phyloP scores from a whole-genome alignment of 805 yeast genomes.

The Groenewaldozyma salmanticensis region DNA sequence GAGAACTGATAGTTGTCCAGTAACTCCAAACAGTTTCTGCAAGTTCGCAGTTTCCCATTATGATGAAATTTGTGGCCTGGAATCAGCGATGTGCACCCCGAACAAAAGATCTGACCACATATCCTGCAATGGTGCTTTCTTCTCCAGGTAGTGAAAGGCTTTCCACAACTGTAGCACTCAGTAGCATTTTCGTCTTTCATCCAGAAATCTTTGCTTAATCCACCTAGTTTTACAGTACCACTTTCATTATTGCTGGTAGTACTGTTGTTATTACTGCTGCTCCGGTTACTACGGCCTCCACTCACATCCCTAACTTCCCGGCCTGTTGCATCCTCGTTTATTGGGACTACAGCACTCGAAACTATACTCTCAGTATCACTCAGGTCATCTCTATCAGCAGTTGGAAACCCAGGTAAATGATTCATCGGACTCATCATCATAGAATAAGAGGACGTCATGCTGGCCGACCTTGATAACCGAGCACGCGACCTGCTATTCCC shows the following conservation, averaged over 20 bases:
- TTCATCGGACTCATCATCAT: conserved; percentile 13
- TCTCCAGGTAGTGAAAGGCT: conserved; percentile 62
- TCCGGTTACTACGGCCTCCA: too few relatives aligned
- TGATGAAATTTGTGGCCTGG: conserved; percentile 55
- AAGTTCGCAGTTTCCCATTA: conserved; percentile 65
- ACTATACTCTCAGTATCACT: conserved; percentile 21
- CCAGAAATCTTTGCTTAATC: conserved; percentile 76
- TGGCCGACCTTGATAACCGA: conserved; percentile 14
- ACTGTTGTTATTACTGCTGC: too few relatives aligned
- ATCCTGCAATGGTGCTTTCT: conserved; percentile 91
- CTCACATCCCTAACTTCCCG: too few relatives aligned
- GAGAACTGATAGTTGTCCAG: conserved; percentile 48
- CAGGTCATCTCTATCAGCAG: conserved; percentile 16
- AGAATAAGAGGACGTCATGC: conserved; percentile 14
- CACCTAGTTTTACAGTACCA: conserved; percentile 12
- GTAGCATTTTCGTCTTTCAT: conserved; percentile 89
- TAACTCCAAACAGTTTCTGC: conserved; percentile 57
- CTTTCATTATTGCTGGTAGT: conserved; percentile 7
- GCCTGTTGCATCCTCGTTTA: too few relatives aligned
- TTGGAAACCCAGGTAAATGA: conserved; percentile 17
- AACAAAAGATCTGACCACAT: conserved; percentile 93
- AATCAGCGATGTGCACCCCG: conserved; percentile 65
- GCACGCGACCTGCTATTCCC: not conserved
- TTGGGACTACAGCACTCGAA: conserved; percentile 11
- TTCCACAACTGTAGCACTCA: conserved; percentile 77